phyloP scores from a whole-genome alignment of 805 yeast genomes.

The Metschnikowia lunata region DNA sequence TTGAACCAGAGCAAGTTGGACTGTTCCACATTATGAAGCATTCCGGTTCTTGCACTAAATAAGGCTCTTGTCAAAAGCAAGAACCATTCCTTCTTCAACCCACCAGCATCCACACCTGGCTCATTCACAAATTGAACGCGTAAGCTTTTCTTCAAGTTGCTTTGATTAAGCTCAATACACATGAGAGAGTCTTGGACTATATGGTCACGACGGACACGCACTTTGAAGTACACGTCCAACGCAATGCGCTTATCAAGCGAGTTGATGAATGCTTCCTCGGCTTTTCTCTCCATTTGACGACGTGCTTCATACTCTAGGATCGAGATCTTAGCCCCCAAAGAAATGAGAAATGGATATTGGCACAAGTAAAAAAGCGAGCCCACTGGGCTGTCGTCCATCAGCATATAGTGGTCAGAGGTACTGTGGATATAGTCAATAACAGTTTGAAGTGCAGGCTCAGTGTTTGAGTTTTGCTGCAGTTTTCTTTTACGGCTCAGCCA shows the following conservation, averaged over 20 bases:
- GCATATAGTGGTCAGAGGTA: conserved; percentile 14
- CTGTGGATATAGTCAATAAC: conserved; percentile 50
- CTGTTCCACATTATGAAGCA: conserved; percentile 63
- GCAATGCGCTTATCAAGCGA: conserved; percentile 61
- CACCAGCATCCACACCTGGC: conserved; percentile 95
- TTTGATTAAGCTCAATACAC: conserved; percentile 49
- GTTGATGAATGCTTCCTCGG: conserved; percentile 82
- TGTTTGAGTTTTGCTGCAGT: neutral
- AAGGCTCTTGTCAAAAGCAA: conserved; percentile 63
- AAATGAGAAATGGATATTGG: conserved; percentile 75
- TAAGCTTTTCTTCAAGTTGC: conserved; percentile 67
- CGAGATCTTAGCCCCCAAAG: conserved; percentile 77
- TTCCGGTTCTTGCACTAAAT: conserved; percentile 63
- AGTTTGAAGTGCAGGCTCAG: conserved; percentile 32
- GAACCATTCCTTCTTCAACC: conserved; percentile 93
- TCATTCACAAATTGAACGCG: conserved; percentile 80
- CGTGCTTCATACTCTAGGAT: conserved; percentile 80
- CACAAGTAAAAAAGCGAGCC: conserved; percentile 57
- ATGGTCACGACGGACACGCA: conserved; percentile 62
- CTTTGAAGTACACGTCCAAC: conserved; percentile 62
- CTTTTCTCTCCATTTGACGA: conserved; percentile 76
- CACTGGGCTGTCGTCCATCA: conserved; percentile 10
- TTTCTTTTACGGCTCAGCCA: conserved; percentile 49
- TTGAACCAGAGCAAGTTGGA: conserved; percentile 77
- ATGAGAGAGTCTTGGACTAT: conserved; percentile 73